Percentiles rank a stretch among this genome's conserved stretches.
phyloP scores from a whole-genome alignment of 441 rosid genomes.

The Bocquillonia castaneifolia region DNA sequence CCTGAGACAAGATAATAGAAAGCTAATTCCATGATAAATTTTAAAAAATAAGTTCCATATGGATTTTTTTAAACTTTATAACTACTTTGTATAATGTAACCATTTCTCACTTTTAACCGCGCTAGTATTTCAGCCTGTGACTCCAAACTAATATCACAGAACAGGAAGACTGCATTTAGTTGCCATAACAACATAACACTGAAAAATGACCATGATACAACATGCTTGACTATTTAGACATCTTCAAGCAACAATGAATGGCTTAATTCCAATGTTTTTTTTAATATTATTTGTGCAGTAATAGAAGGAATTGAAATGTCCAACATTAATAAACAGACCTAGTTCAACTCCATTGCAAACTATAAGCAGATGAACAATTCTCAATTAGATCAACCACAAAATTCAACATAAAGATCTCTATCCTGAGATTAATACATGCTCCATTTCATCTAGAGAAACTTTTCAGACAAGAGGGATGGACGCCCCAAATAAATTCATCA shows the following conservation, averaged over 20 bases:
- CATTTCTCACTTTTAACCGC: not conserved
- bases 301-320: not conserved
- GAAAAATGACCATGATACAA: not conserved
- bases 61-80: not conserved
- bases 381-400: not conserved
- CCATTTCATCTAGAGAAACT: slow-evolving; percentile 1
- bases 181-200: not conserved
- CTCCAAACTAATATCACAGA: not conserved
- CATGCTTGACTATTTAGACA: not conserved
- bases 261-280: not conserved
- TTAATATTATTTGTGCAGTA: not conserved
- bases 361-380: not conserved
- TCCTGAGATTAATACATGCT: not conserved
- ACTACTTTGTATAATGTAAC: not conserved
- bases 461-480: not conserved
- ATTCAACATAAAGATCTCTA: not conserved
- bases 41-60: not conserved
- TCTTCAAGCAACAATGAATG: not conserved
- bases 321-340: not conserved
- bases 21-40: not conserved
- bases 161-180: not conserved
- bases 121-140: not conserved
- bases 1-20: not conserved
- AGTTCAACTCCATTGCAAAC: not conserved
- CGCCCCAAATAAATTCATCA: not conserved